Evolutionary conservation across 2,329 filamentous ascomycete genomes (phyloP).

Genomic region (Sporothrix humicola): DNA sequence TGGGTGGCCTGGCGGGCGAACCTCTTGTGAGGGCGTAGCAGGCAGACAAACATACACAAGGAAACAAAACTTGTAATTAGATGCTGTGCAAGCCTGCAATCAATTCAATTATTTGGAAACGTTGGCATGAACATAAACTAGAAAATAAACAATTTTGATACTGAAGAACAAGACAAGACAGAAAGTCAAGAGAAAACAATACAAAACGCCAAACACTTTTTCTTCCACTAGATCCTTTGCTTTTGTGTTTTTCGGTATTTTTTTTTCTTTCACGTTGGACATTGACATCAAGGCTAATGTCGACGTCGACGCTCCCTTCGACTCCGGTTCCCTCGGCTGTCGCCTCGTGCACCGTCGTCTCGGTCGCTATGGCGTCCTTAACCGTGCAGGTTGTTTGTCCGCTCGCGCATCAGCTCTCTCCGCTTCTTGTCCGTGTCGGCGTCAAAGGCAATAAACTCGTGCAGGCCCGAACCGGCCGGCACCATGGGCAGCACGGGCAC

Average conservation of each 20-base stretch:
- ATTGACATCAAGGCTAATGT: too few species aligned
- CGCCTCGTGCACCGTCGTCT: background rate
- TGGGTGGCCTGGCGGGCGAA: constrained; percentile 21
- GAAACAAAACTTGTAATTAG: too few species aligned
- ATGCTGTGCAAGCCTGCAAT: too few species aligned
- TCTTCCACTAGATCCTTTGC: background rate
- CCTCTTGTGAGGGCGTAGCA: background rate
- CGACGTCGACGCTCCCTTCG: too few species aligned
- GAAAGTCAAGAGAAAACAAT: background rate
- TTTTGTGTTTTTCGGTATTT: background rate
- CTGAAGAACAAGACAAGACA: background rate
- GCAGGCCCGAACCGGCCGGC: constrained; percentile 80
- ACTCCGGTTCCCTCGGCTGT: too few species aligned
- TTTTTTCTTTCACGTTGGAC: background rate
- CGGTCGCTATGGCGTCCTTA: background rate
- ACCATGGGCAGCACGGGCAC: constrained; percentile 98
- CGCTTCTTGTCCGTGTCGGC: constrained; percentile 45
- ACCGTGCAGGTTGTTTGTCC: constrained; percentile 29
- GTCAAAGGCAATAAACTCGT: constrained; percentile 93
- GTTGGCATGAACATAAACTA: background rate
- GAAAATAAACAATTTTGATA: background rate
- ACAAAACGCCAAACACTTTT: constrained; percentile 3
- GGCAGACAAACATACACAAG: too few species aligned
- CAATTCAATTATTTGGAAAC: too few species aligned
- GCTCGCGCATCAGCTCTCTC: constrained; percentile 32